phyloP scores from a whole-genome alignment of 768 basidiomycete species.

The Udeniomyces megalosporus region DNA sequence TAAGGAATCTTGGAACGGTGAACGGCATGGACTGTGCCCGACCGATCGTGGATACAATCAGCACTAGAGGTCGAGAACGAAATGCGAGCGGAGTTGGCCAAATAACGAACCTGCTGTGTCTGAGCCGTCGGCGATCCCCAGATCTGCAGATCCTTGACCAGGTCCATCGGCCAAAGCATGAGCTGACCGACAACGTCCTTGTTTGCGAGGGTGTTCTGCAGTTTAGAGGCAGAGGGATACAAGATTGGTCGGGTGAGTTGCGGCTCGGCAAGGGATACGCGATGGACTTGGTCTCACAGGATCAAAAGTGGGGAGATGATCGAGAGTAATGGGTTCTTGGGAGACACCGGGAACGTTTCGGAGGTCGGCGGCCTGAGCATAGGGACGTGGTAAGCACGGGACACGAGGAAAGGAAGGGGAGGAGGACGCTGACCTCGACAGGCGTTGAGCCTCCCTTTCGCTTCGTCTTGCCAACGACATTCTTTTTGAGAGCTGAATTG shows the following conservation, averaged over 20 bases:
- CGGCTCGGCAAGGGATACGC: not conserved
- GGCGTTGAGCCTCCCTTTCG: not conserved
- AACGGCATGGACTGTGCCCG: slow-evolving; percentile 5
- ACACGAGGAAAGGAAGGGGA: not conserved
- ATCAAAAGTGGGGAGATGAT: not conserved
- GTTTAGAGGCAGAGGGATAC: not conserved
- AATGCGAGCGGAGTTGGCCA: not conserved
- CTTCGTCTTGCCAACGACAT: not conserved
- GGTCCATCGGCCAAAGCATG: no score
- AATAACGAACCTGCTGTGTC: not conserved
- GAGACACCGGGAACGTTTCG: not conserved
- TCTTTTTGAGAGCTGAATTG: not conserved
- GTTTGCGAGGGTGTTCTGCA: not conserved
- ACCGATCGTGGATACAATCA: no score
- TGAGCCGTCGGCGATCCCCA: not conserved
- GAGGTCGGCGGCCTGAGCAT: not conserved
- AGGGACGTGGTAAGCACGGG: not conserved
- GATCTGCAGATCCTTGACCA: not conserved
- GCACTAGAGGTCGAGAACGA: not conserved
- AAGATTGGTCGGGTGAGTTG: not conserved
- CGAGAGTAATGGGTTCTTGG: not conserved
- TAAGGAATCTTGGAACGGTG: slow-evolving; percentile 2
- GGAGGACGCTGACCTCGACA: not conserved
- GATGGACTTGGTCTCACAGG: slow-evolving; percentile 1
- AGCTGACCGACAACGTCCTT: not conserved